phyloP scores from a whole-genome alignment of 208 protist species.

The Wallacemonas rigidus region DNA sequence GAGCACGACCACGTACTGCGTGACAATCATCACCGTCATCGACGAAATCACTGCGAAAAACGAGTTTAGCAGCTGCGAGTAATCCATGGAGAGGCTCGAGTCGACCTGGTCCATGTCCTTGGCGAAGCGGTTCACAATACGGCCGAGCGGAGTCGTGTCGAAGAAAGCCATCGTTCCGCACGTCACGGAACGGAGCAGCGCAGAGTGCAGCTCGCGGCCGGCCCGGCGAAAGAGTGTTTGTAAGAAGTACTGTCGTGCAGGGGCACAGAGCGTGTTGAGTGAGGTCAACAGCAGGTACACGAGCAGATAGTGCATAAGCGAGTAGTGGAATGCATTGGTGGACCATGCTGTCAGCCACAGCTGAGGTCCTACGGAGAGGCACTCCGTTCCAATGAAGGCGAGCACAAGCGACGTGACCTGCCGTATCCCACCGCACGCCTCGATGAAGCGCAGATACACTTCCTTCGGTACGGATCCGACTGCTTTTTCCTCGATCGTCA shows the following conservation, averaged over 20 bases:
- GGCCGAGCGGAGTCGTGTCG: slow-evolving; percentile 52
- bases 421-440: slow-evolving; percentile 33
- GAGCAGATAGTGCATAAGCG: background rate
- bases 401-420: slow-evolving; percentile 24
- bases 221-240: slow-evolving; percentile 34
- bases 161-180: slow-evolving; percentile 60
- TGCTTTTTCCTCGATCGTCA: slow-evolving; percentile 66
- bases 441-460: slow-evolving; percentile 56
- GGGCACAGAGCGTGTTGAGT: slow-evolving; percentile 8
- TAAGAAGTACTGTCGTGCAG: slow-evolving; percentile 28
- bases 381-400: slow-evolving; percentile 35
- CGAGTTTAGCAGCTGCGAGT: slow-evolving; percentile 30
- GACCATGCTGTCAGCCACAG: slow-evolving; percentile 74
- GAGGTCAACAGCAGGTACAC: slow-evolving; percentile 20
- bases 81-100: slow-evolving; percentile 27
- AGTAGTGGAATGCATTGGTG: slow-evolving; percentile 22
- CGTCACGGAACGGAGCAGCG: slow-evolving; percentile 44
- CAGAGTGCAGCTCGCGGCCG: slow-evolving; percentile 46
- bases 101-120: slow-evolving; percentile 80
- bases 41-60: slow-evolving; percentile 43
- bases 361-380: slow-evolving; percentile 16
- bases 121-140: slow-evolving; percentile 82
- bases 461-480: slow-evolving; percentile 46
- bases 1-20: slow-evolving; percentile 33
- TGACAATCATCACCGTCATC: slow-evolving; percentile 29